phyloP scores from a whole-genome alignment of 1,284 basidiomycete species.

The Rhodotorula sp. region DNA sequence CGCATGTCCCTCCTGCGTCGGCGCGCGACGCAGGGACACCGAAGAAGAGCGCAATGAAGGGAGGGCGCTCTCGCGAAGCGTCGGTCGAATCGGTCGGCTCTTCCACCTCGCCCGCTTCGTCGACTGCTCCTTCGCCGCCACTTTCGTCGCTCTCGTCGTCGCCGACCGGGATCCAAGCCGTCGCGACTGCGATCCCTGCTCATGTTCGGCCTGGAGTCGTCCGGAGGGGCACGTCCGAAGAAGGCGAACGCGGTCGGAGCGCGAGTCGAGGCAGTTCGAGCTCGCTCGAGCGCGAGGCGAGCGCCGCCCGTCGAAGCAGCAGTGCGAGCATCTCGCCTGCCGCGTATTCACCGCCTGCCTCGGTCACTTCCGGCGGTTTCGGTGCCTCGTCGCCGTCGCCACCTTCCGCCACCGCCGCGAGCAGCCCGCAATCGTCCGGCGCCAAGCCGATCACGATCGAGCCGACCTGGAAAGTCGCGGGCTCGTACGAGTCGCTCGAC shows the following conservation, averaged over 20 bases:
- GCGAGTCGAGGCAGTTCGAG: slow-evolving; percentile 31
- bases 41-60: slow-evolving; percentile 34
- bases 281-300: slow-evolving; percentile 36
- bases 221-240: not conserved
- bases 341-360: slow-evolving; percentile 27
- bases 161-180: slow-evolving; percentile 14
- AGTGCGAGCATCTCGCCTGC: slow-evolving; percentile 35
- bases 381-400: slow-evolving; percentile 6
- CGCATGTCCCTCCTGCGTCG: slow-evolving; percentile 15
- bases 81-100: slow-evolving; percentile 20
- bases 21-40: slow-evolving; percentile 20
- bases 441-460: slow-evolving; percentile 19
- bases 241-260: slow-evolving; percentile 26
- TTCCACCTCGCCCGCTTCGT: not conserved
- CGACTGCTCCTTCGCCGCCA: slow-evolving; percentile 11
- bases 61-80: slow-evolving; percentile 26
- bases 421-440: not conserved
- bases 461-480: slow-evolving; percentile 2
- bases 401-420: slow-evolving; percentile 5
- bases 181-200: slow-evolving; percentile 36
- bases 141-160: slow-evolving; percentile 6
- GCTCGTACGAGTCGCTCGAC: slow-evolving; percentile 29
- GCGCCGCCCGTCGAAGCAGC: slow-evolving; percentile 22
- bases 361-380: not conserved
- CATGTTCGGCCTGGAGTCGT: slow-evolving; percentile 23